phyloP scores from a whole-genome alignment of 164 flowering plant species.

The Liriodendron chinense region DNA sequence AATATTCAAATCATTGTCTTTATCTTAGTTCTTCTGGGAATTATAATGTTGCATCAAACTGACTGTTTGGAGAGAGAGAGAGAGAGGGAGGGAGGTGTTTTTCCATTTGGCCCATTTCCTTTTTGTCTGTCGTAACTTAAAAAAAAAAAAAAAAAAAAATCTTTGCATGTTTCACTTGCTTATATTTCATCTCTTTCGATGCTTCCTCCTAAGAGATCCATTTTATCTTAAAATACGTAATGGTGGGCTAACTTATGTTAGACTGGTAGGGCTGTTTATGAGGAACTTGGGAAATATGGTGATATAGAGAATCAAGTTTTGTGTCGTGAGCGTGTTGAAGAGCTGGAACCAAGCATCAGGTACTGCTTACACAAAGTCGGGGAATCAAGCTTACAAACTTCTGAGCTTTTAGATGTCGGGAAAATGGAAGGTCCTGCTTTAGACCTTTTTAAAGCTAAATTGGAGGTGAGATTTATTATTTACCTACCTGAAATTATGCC shows the following conservation, averaged over 20 bases:
- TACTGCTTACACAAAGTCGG: conserved; percentile 92
- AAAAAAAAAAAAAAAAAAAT: too few relatives aligned
- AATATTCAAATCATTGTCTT: neutral
- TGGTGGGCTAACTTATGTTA: neutral
- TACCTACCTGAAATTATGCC: neutral
- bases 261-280: conserved; percentile 78
- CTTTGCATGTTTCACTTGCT: neutral
- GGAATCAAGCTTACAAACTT: conserved; percentile 70
- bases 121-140: too few relatives aligned
- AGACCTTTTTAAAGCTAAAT: conserved; percentile 86
- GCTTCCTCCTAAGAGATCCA: neutral
- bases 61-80: neutral
- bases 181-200: neutral
- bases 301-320: conserved; percentile 86
- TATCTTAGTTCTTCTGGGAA: neutral
- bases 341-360: conserved; percentile 85
- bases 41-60: neutral
- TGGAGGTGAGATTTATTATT: conserved; percentile 54
- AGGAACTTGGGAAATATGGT: conserved; percentile 95
- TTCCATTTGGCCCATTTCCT: too few relatives aligned
- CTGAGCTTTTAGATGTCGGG: conserved; percentile 77
- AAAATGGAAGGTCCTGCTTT: conserved; percentile 96
- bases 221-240: neutral
- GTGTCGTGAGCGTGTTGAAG: conserved; percentile 95
- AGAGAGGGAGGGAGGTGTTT: neutral